Evolutionary conservation across 345 rosid species (phyloP).

Genomic region (Gossypium stocksii): DNA sequence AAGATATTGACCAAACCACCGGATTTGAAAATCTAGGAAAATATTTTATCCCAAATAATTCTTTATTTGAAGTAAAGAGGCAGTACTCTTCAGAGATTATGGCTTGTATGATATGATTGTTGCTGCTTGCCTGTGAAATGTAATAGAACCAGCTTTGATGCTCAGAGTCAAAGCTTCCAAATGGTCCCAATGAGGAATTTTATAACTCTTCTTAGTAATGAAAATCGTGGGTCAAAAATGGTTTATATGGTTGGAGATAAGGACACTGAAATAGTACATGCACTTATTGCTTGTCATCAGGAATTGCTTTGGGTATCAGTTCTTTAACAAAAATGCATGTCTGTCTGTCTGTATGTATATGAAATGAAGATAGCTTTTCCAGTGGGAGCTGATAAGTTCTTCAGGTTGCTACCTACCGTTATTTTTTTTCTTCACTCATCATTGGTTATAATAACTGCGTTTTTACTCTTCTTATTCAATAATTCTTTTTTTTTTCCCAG

Average conservation of each 20-base stretch:
- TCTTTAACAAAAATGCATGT: not conserved
- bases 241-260: not conserved
- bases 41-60: not conserved
- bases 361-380: not conserved
- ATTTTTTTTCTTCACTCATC: not conserved
- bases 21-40: not conserved
- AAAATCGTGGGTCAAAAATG: not conserved
- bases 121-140: not conserved
- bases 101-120: not conserved
- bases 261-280: not conserved
- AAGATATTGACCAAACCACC: not conserved
- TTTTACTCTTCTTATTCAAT: not conserved
- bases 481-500: not conserved
- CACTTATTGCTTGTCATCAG: not conserved
- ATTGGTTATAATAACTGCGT: not conserved
- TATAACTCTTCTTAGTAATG: not conserved
- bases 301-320: not conserved
- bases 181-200: not conserved
- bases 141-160: not conserved
- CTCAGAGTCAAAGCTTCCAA: not conserved
- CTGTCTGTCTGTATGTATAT: not conserved
- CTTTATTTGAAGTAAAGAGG: not conserved
- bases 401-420: not conserved
- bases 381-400: not conserved
- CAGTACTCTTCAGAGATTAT: not conserved